Base-by-base conservation (phyloP, 768 basidiomycete genomes). In the Panaeolus papilionaceus region DNA sequence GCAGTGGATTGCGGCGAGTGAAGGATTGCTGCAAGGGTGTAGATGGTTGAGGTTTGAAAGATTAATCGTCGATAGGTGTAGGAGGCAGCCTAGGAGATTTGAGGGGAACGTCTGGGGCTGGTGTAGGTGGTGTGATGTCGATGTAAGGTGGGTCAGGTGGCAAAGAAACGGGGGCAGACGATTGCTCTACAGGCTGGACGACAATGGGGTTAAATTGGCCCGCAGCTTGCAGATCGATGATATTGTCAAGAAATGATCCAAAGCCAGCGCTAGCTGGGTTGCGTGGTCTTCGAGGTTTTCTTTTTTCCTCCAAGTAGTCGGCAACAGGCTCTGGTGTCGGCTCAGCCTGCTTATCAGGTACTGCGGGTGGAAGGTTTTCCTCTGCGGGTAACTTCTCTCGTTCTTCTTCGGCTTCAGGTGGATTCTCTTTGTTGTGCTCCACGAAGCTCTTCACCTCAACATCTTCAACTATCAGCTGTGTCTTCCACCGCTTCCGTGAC, bases 291-390 rank as follows among this genome's bases (percentile, higher is more conserved):
- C 54, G 54, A 58, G 54, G 54, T 58, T 37, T 58, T 16, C 28
- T 28, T 58, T 58, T 28, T 58, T 58, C 54, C 12, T 58, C 54
- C 14, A 58, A 28, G 10, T 58, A 58, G 54, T 58, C 54, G 28
- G 54, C 16, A 26, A 58, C 28, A 58, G 54, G 54, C 9, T 16
- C 40, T 58, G 54, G 28, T 12, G 33, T 28, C 12, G 54, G 54
- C 7, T 58, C 54, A 9, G 54, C 11, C 33, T 33, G 16, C 28
- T 58, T 58, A 58, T 58, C 54, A 58, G 54, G 54, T 0, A 58
- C 28, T 58, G 54, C 3, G 16, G 54, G 49, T 11, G 49, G 54
- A 33, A 28, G n/a, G 14, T 33, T 28, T 11, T 58, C 54, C 7
- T 58, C 54, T 33, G 54, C 54, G 12, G 54, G 28, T 58, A 58